phyloP scores from a whole-genome alignment of 2,329 filamentous ascomycete genomes.

The Dothistroma septosporum region DNA sequence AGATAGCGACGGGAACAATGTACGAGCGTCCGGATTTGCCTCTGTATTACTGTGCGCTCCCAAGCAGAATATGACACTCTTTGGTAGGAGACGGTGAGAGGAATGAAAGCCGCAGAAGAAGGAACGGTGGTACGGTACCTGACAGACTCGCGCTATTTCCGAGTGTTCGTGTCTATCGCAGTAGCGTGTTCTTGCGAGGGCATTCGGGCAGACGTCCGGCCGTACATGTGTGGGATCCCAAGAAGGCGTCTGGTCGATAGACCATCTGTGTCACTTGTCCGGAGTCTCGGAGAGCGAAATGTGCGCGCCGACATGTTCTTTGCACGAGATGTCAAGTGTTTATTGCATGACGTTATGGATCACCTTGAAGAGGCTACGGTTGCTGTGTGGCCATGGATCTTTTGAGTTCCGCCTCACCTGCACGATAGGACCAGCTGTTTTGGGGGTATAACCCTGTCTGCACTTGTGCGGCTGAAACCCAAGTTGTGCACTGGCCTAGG shows the following conservation, averaged over 20 bases:
- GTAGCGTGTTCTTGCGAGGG: background rate
- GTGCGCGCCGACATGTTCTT: background rate
- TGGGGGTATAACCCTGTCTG: background rate
- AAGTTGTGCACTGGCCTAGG: no score
- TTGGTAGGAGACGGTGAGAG: background rate
- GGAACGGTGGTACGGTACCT: background rate
- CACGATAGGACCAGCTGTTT: background rate
- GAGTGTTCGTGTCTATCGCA: background rate
- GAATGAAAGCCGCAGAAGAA: background rate
- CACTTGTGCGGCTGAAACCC: background rate
- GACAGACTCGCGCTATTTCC: background rate
- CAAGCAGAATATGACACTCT: background rate
- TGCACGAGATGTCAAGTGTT: background rate
- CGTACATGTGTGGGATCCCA: background rate
- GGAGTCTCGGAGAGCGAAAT: background rate
- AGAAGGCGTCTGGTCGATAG: background rate
- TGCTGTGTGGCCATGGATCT: slow-evolving; percentile 1
- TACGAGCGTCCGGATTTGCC: background rate
- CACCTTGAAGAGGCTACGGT: background rate
- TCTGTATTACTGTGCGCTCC: background rate
- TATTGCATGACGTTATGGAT: background rate
- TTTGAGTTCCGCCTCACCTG: background rate
- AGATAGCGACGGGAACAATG: background rate
- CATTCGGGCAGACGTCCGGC: background rate
- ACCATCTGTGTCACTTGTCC: background rate